Evolutionary conservation across 1,284 basidiomycete genomes (phyloP), one percentile per base, ranked within the genome.

Genomic region (Irpex sp.): DNA sequence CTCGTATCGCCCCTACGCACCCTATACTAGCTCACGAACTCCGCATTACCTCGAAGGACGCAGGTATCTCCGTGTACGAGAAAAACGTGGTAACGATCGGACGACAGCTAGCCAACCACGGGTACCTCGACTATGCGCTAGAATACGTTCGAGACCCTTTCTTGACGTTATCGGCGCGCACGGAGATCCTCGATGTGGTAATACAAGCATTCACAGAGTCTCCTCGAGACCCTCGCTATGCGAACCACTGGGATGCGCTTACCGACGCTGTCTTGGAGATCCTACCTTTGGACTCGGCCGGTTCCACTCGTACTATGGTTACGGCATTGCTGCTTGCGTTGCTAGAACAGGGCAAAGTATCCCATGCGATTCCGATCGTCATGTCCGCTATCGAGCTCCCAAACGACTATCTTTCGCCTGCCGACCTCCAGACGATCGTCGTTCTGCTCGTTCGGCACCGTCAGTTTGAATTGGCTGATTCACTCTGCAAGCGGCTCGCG

Each of bases 111-210:
- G 55, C 60, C 13, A 2, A 21, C 1, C 13, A n/a, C 17, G 61
- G 63, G 5, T 51, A 61, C n/a, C 5, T 57, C 1, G 55, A 57
- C 11, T n/a, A 17, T 11, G 66, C 61, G 15, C 8, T 67, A 0
- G 11, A 8, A 3, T 57, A 43, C 19, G 35, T 60, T 19, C 15
- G n/a, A 4, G 51, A 63, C 9, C 1, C 5, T 1, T 4, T 35
- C 1, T 26, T 62, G 6, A 3, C 8, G 11, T 8, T 36, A 2
- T 19, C 21, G 11, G 59, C 58, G 33, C 36, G 54, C 15, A 17
- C 60, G 9, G 46, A 51, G n/a, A 35, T 67, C 13, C 17, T 67
- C 4, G 21, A 37, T 1, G 11, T 58, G 15, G 59, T 62, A 5
- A 13, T 60, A 6, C 19, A 55, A 8, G 21, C 21, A 11, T 51